Evolutionary conservation across 352 stramenopile species (phyloP).

Genomic region (Phytophthora pluvialis): DNA sequence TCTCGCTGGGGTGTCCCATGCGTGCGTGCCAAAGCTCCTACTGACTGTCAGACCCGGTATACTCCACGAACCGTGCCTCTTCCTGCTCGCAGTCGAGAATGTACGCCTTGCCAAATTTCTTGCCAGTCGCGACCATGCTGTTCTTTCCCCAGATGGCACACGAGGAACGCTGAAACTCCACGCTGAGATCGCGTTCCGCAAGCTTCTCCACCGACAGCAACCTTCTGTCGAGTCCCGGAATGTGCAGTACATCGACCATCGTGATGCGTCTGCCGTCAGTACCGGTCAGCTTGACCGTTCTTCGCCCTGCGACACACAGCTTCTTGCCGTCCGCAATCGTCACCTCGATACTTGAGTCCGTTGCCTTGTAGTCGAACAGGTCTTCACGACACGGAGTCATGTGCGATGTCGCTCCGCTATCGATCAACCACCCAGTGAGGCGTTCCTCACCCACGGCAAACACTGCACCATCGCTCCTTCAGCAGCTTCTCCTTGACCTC

Average conservation of each 20-base stretch:
- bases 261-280: slow-evolving; percentile 1
- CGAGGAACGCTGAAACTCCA: slow-evolving; percentile 20
- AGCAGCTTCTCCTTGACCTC: neutral
- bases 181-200: slow-evolving; percentile 6
- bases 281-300: slow-evolving; percentile 8
- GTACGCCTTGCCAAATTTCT: slow-evolving; percentile 22
- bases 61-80: slow-evolving; percentile 18
- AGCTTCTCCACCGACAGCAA: slow-evolving; percentile 34
- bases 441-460: no score
- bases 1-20: slow-evolving; percentile 1
- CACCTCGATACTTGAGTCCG: no score
- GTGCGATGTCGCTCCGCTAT: slow-evolving; percentile 24
- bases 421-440: slow-evolving; percentile 14
- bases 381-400: slow-evolving; percentile 10
- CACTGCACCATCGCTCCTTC: slow-evolving; percentile 10
- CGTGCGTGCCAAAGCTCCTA: slow-evolving; percentile 35
- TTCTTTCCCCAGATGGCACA: slow-evolving; percentile 10
- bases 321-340: no score
- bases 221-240: slow-evolving; percentile 24
- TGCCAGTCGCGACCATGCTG: slow-evolving; percentile 2
- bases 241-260: slow-evolving; percentile 15
- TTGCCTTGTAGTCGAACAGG: no score
- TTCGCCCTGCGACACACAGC: no score
- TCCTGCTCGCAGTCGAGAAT: slow-evolving; percentile 23
- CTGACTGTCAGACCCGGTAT: slow-evolving; percentile 19